Conservation (phyloP, 2,329 filamentous ascomycete genomes). For the Uncinocarpus reesii region DNA sequence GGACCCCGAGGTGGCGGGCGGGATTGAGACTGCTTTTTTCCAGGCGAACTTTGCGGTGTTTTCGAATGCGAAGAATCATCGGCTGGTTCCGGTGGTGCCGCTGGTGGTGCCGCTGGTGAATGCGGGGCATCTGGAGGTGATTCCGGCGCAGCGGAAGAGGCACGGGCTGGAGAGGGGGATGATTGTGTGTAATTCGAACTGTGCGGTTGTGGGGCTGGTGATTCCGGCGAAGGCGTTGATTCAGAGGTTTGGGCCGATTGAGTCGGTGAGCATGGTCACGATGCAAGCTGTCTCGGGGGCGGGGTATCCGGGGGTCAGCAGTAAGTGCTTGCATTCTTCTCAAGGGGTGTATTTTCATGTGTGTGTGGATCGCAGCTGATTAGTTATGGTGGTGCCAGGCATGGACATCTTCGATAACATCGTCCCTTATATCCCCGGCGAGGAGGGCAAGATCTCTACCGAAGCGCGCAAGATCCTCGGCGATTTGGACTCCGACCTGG, state of each 20-base stretch:
- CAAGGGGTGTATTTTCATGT: too few species aligned
- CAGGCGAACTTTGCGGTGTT: conserved; percentile 7
- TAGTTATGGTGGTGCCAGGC: conserved; percentile 14
- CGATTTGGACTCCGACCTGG: not conserved
- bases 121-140: conserved; percentile 71
- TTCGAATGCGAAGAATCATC: conserved; percentile 25
- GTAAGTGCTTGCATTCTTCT: too few species aligned
- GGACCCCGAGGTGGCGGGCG: conserved; percentile 9
- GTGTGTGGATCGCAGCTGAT: conserved; percentile 11
- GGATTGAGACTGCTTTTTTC: conserved; percentile 41
- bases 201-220: conserved; percentile 7
- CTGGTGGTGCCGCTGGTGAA: conserved; percentile 94
- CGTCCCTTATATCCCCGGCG: conserved; percentile 16
- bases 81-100: conserved; percentile 70
- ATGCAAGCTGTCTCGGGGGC: conserved; percentile 16
- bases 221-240: conserved; percentile 12
- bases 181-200: conserved; percentile 40
- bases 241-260: conserved; percentile 17
- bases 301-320: conserved; percentile 15
- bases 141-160: conserved; percentile 72
- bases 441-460: conserved; percentile 15
- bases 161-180: conserved; percentile 71
- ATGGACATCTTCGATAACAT: conserved; percentile 18
- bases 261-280: conserved; percentile 14
- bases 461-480: conserved; percentile 17